These are phyloP conservation scores for Fraxinus velutina DNA, from an alignment of 305 asterid species.

Conservation along the genomic window DNA sequence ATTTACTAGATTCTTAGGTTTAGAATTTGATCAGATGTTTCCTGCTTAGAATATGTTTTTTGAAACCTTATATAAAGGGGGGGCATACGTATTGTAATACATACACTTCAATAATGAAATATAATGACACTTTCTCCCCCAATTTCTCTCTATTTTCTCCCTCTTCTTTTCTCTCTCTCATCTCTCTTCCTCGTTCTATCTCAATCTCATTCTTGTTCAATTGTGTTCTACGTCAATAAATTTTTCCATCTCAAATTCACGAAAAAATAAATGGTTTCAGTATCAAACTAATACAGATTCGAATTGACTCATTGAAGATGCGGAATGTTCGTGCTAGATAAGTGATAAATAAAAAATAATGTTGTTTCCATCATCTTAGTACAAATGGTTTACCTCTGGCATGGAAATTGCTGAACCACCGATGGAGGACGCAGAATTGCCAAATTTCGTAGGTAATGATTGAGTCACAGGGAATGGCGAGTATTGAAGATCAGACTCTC, in stretches of 20 bases:
- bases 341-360: not conserved
- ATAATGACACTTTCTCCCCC: not conserved
- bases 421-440: conserved; percentile 49
- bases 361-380: not conserved
- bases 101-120: not conserved
- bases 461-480: conserved; percentile 56
- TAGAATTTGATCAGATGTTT: not conserved
- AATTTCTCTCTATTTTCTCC: not conserved
- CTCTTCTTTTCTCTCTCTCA: not conserved
- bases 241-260: not conserved
- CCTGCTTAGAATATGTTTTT: not conserved
- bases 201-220: not conserved
- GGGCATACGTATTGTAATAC: not conserved
- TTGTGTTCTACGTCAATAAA: not conserved
- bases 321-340: not conserved
- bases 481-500: conserved; percentile 71
- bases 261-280: not conserved
- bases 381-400: conserved; percentile 54
- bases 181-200: not conserved
- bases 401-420: conserved; percentile 56
- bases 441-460: conserved; percentile 60
- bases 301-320: not conserved
- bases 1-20: not conserved
- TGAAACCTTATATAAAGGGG: not conserved
- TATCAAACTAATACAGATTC: not conserved